Conservation (phyloP, 2,329 filamentous ascomycete species). For the Trichoderma aggressivum region DNA sequence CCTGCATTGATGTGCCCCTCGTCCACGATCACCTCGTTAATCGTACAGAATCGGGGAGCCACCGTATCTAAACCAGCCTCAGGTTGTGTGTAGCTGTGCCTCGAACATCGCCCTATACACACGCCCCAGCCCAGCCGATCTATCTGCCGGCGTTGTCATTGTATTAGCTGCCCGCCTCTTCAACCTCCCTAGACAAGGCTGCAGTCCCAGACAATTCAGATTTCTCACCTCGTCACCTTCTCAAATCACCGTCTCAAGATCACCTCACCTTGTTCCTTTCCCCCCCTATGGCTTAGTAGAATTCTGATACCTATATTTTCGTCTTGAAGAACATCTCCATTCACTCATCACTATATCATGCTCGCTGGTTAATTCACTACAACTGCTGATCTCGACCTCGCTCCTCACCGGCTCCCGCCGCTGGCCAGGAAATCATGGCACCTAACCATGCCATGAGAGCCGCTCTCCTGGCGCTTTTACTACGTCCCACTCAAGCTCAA, state of each 20-base stretch:
- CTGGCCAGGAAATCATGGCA: conserved; percentile 23
- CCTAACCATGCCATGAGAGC: conserved; percentile 18
- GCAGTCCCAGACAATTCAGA: too few relatives aligned
- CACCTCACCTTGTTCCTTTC: neutral
- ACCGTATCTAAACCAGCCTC: neutral
- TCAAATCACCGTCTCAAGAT: neutral
- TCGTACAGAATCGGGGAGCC: conserved; percentile 3
- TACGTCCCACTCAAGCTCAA: conserved; percentile 35
- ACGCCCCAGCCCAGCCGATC: neutral
- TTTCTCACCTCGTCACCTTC: neutral
- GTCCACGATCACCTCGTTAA: neutral
- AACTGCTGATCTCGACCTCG: neutral
- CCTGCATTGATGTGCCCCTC: conserved; percentile 10
- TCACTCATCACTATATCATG: neutral
- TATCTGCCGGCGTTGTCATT: neutral
- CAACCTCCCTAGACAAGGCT: neutral
- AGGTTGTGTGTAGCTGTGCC: neutral
- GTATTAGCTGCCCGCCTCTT: neutral
- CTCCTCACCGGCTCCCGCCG: neutral
- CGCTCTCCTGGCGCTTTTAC: conserved; percentile 22
- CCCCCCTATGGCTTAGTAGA: neutral
- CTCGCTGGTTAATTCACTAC: neutral
- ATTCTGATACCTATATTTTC: neutral
- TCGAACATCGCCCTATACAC: neutral
- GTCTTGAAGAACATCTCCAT: neutral